A percentile compares a stretch with the other conserved stretches of the same genome.
Evolutionary conservation across 2,329 filamentous ascomycete species (phyloP).

Genomic region (Xylaria sp.): DNA sequence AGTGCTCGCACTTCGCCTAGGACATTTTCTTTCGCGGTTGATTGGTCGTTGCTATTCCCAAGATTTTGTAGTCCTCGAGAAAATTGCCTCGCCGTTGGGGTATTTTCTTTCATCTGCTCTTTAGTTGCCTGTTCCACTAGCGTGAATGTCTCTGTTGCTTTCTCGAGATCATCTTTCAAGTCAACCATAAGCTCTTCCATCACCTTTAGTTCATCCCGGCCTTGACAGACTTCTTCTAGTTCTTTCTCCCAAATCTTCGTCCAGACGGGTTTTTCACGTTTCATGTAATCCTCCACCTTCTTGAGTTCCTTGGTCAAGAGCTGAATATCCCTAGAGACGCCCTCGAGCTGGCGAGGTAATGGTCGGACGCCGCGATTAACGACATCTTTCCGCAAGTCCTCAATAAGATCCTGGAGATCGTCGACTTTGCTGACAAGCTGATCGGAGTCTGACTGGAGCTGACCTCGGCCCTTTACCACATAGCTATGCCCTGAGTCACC

Average conservation of each 20-base stretch:
- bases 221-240: constrained; percentile 93
- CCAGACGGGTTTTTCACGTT: constrained; percentile 93
- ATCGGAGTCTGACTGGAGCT: constrained; percentile 87
- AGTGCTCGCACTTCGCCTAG: constrained; percentile 93
- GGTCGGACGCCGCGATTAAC: constrained; percentile 92
- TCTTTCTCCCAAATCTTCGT: constrained; percentile 99
- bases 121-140: constrained; percentile 98
- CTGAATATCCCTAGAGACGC: constrained; percentile 88
- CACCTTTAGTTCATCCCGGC: constrained; percentile 92
- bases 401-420: constrained; percentile 95
- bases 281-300: constrained; percentile 93
- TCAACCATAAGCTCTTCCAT: constrained; percentile 96
- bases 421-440: constrained; percentile 91
- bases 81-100: constrained; percentile 63
- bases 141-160: constrained; percentile 91
- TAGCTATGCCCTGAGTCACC: constrained; percentile 86
- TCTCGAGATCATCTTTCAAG: constrained; percentile 92
- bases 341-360: constrained; percentile 87
- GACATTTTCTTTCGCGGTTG: constrained; percentile 87
- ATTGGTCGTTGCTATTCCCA: constrained; percentile 71
- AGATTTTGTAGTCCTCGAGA: constrained; percentile 67
- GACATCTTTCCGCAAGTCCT: constrained; percentile 97
- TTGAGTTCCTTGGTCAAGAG: constrained; percentile 85
- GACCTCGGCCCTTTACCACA: constrained; percentile 87
- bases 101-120: constrained; percentile 86